Evolutionary conservation across 1,284 basidiomycete genomes (phyloP).

Genomic region (Marasmius tenuissimus): DNA sequence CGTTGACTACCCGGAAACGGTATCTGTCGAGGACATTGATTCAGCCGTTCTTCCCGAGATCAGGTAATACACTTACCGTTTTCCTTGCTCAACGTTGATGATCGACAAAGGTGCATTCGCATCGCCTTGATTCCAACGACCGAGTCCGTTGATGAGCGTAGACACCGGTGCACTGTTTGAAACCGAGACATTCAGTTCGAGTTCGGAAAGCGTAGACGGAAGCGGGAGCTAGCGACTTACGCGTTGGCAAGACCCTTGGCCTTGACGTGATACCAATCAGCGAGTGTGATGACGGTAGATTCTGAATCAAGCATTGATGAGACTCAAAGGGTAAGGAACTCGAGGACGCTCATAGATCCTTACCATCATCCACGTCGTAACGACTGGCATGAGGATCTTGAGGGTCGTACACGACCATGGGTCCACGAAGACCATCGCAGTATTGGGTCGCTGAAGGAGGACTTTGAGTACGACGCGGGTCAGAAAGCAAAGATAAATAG

Average conservation of each 20-base stretch:
- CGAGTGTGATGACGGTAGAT: conserved; percentile 26
- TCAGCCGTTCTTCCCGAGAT: not conserved
- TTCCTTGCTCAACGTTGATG: conserved; percentile 24
- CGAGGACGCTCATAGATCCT: conserved; percentile 6
- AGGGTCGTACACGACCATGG: conserved; percentile 46
- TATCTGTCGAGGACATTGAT: conserved; percentile 14
- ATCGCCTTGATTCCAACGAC: conserved; percentile 20
- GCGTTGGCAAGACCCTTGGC: not conserved
- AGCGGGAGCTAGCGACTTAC: not conserved
- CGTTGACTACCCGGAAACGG: conserved; percentile 48
- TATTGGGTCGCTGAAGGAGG: conserved; percentile 27
- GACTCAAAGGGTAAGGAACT: not conserved
- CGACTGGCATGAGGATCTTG: conserved; percentile 39
- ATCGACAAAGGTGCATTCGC: conserved; percentile 22
- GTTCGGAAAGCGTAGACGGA: not conserved
- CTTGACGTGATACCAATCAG: conserved; percentile 32
- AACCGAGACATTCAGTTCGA: not conserved
- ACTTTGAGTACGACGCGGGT: not conserved
- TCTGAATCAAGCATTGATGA: conserved; percentile 15
- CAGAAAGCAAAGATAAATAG: conserved; percentile 3
- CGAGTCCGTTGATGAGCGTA: conserved; percentile 45
- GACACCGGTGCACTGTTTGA: conserved; percentile 28
- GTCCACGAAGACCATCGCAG: conserved; percentile 48
- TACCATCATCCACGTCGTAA: conserved; percentile 48
- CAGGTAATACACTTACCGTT: conserved; percentile 1